These are phyloP conservation scores for Coemansia sp. DNA, from an alignment of 192 early-diverging fungal genomes.

Conservation along the genomic window DNA sequence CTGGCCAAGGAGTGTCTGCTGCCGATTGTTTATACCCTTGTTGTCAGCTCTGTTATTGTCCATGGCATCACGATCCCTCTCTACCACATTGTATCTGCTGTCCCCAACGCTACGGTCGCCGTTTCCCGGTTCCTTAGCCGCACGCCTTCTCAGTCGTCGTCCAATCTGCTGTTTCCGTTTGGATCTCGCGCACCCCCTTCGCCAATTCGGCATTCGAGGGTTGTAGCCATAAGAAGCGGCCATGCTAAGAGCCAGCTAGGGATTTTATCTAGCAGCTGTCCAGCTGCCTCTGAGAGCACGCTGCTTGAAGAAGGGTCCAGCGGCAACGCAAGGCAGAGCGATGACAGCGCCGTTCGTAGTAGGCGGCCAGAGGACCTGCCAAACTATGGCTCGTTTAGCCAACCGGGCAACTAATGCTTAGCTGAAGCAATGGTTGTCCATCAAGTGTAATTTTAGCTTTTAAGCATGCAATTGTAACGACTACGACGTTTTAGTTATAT, in stretches of 20 bases:
- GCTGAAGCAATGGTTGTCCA: too few relatives aligned
- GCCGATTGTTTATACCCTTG: slow-evolving; percentile 65
- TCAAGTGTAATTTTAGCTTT: too few relatives aligned
- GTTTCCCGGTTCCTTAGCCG: slow-evolving; percentile 15
- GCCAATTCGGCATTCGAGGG: not conserved
- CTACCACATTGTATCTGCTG: slow-evolving; percentile 42
- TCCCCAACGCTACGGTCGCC: slow-evolving; percentile 15
- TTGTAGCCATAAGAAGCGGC: not conserved
- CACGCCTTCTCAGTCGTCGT: slow-evolving; percentile 14
- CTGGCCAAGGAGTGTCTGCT: slow-evolving; percentile 19
- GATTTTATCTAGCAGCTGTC: slow-evolving; percentile 2
- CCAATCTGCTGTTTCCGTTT: slow-evolving; percentile 11
- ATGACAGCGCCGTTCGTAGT: not conserved
- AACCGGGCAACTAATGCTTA: not conserved
- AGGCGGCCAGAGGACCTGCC: slow-evolving; percentile 12
- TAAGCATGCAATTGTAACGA: too few relatives aligned
- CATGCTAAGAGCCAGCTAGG: not conserved
- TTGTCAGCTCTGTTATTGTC: slow-evolving; percentile 70
- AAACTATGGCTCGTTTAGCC: slow-evolving; percentile 13
- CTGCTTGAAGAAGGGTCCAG: not conserved
- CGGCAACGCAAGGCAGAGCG: not conserved
- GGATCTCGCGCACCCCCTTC: not conserved
- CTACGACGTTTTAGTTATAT: too few relatives aligned
- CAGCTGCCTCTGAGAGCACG: not conserved
- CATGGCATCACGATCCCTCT: slow-evolving; percentile 78